These are phyloP conservation scores for Ophiocordyceps australis DNA, from an alignment of 2,329 filamentous ascomycete genomes.

Conservation along the genomic window DNA sequence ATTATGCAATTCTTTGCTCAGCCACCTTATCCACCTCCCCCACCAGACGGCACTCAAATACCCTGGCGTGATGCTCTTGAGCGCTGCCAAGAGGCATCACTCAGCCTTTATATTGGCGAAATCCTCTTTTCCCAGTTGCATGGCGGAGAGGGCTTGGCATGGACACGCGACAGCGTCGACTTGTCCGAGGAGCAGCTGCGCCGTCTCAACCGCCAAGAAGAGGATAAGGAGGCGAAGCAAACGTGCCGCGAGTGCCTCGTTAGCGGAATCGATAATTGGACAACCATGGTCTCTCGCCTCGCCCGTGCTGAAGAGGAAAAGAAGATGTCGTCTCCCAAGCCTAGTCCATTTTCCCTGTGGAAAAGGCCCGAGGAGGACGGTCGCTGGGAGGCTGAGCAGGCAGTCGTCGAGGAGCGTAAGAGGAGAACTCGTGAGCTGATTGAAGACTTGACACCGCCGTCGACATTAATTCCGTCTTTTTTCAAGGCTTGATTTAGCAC, in stretches of 20 bases:
- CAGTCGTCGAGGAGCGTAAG: constrained; percentile 32
- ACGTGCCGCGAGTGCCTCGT: constrained; percentile 63
- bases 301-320: constrained; percentile 28
- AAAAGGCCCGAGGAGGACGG: constrained; percentile 17
- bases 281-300: constrained; percentile 55
- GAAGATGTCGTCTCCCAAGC: constrained; percentile 14
- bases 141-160: constrained; percentile 57
- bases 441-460: constrained; percentile 24
- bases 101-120: constrained; percentile 86
- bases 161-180: constrained; percentile 80
- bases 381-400: constrained; percentile 35
- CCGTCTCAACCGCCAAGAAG: constrained; percentile 12
- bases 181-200: constrained; percentile 53
- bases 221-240: constrained; percentile 16
- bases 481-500: constrained; percentile 19
- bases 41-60: constrained; percentile 48
- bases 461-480: constrained; percentile 13
- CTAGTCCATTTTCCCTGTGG: constrained; percentile 18
- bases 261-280: constrained; percentile 68
- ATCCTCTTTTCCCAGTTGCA: constrained; percentile 56
- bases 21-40: constrained; percentile 52
- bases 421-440: constrained; percentile 31
- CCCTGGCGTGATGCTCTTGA: constrained; percentile 46
- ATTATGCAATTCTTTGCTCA: constrained; percentile 17
- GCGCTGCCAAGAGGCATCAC: constrained; percentile 66